Conservation (phyloP, 371 early-diverging fungal species). For the Lichtheimia corymbifera region DNA sequence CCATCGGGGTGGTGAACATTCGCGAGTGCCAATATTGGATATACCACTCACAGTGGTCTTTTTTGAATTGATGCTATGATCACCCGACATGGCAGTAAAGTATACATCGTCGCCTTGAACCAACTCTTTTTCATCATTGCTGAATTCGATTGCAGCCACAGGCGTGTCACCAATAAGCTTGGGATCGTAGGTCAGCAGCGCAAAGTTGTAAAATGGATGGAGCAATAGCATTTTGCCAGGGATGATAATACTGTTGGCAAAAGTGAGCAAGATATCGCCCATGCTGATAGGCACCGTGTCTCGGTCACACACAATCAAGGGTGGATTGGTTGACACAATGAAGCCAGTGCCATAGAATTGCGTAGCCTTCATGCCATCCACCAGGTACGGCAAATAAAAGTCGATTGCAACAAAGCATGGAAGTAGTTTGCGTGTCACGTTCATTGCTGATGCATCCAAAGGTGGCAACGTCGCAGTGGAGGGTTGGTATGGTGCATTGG, state of each 20-base stretch:
- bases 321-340: conserved; percentile 69
- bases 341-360: conserved; percentile 75
- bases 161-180: conserved; percentile 71
- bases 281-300: conserved; percentile 77
- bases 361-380: conserved; percentile 70
- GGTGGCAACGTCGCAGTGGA: conserved; percentile 65
- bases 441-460: conserved; percentile 54
- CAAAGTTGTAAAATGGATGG: conserved; percentile 83
- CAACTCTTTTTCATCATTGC: conserved; percentile 41
- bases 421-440: conserved; percentile 64
- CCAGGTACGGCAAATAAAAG: conserved; percentile 69
- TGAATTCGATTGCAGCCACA: conserved; percentile 61
- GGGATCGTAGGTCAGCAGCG: conserved; percentile 76
- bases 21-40: conserved; percentile 63
- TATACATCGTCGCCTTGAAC: conserved; percentile 63
- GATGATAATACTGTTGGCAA: conserved; percentile 79
- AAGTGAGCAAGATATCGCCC: conserved; percentile 78
- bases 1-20: conserved; percentile 65
- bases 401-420: conserved; percentile 74
- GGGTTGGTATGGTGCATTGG: conserved; percentile 47
- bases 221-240: conserved; percentile 70
- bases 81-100: conserved; percentile 66
- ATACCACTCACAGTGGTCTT: conserved; percentile 62
- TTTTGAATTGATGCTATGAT: conserved; percentile 55
- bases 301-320: conserved; percentile 76